Percentiles rank a stretch among this genome's conserved stretches.
Conservation (phyloP, 1,139 yeast genomes). For the Arxiozyma slooffiae region DNA sequence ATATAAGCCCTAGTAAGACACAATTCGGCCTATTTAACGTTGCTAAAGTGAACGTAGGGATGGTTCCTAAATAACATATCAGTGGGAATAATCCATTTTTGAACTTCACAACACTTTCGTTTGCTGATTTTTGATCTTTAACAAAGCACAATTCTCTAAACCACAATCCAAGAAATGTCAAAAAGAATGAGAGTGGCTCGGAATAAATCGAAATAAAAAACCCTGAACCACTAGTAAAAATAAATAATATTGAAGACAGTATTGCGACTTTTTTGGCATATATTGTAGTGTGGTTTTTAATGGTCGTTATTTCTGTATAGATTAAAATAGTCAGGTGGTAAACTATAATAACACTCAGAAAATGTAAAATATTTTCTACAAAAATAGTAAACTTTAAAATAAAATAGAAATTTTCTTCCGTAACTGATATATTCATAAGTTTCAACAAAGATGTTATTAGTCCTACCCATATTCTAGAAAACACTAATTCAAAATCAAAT, state of each 20-base stretch:
- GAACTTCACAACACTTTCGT: background rate
- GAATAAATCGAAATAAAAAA: slow-evolving; percentile 71
- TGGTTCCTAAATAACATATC: slow-evolving; percentile 37
- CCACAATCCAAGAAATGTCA: slow-evolving; percentile 51
- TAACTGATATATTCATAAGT: slow-evolving; percentile 1
- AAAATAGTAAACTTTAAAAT: slow-evolving; percentile 38
- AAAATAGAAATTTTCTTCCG: slow-evolving; percentile 31
- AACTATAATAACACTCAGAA: slow-evolving; percentile 40
- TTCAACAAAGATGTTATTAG: slow-evolving; percentile 31
- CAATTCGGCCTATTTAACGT: slow-evolving; percentile 69
- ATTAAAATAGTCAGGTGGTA: slow-evolving; percentile 39
- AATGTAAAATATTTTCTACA: slow-evolving; percentile 47
- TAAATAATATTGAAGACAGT: slow-evolving; percentile 39
- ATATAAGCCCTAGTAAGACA: slow-evolving; percentile 59
- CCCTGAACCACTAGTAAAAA: slow-evolving; percentile 71
- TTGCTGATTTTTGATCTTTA: background rate
- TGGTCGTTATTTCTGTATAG: slow-evolving; percentile 25
- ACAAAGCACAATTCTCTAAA: slow-evolving; percentile 34
- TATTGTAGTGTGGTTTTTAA: background rate
- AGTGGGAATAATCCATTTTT: background rate
- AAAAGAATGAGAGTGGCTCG: slow-evolving; percentile 63
- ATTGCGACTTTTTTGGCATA: slow-evolving; percentile 11
- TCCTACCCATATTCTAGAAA: slow-evolving; percentile 69
- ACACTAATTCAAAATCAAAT: slow-evolving; percentile 87
- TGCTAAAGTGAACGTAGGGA: slow-evolving; percentile 47